Percentiles rank a stretch among this genome's conserved stretches.
phyloP scores from a whole-genome alignment of 768 basidiomycete species.

The Cyclocybe cylindracea region DNA sequence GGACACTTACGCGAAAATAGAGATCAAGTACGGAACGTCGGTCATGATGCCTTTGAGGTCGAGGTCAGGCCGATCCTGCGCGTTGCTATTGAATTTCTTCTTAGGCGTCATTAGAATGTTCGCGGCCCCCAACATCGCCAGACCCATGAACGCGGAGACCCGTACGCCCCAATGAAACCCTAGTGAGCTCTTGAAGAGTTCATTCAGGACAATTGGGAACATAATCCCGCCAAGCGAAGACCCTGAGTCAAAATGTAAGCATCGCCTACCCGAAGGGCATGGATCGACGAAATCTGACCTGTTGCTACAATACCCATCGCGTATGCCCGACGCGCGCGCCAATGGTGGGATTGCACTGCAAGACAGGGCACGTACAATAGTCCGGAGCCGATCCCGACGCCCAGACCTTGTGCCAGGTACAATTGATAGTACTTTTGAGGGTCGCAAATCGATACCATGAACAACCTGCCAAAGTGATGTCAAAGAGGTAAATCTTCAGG shows the following conservation, averaged over 20 bases:
- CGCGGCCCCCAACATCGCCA: conserved; percentile 37
- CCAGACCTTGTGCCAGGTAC: conserved; percentile 50
- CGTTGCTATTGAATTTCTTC: neutral
- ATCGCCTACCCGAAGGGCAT: too few species aligned
- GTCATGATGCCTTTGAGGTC: neutral
- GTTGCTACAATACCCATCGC: conserved; percentile 40
- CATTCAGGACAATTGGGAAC: conserved; percentile 55
- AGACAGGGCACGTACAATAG: conserved; percentile 45
- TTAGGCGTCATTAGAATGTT: conserved; percentile 37
- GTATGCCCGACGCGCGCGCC: conserved; percentile 38
- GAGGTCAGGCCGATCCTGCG: neutral
- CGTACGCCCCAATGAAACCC: conserved; percentile 53
- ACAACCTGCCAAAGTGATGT: neutral
- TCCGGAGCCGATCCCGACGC: conserved; percentile 45
- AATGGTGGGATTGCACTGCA: conserved; percentile 46
- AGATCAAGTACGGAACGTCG: conserved; percentile 1
- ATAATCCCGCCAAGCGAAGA: conserved; percentile 34
- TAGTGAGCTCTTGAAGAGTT: conserved; percentile 34
- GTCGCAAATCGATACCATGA: conserved; percentile 7
- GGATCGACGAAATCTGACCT: too few species aligned
- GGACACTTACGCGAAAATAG: neutral
- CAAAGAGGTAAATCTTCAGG: too few species aligned
- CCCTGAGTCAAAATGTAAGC: conserved; percentile 8
- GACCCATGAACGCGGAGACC: conserved; percentile 37
- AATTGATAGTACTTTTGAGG: conserved; percentile 23